phyloP scores from a whole-genome alignment of 257 asterid species.

The Salvia hispanica region DNA sequence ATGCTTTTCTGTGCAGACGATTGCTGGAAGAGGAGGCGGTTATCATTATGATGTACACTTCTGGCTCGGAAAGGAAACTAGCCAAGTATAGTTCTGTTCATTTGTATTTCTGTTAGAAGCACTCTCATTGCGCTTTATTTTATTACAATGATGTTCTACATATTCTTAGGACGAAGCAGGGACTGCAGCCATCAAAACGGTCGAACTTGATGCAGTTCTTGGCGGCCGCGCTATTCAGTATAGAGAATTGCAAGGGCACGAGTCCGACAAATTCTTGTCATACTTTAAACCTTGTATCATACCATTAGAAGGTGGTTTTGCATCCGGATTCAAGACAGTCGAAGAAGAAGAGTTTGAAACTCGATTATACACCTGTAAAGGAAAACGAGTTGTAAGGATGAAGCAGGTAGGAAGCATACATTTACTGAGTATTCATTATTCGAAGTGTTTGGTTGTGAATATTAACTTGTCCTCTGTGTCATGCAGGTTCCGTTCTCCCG shows the following conservation, averaged over 20 bases:
- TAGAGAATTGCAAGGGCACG: conserved; percentile 88
- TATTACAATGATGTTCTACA: conserved; percentile 14
- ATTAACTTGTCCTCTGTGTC: conserved; percentile 14
- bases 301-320: conserved; percentile 95
- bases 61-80: conserved; percentile 98
- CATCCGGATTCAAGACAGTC: conserved; percentile 79
- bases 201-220: conserved; percentile 88
- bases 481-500: conserved; percentile 91
- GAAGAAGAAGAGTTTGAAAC: conserved; percentile 94
- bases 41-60: conserved; percentile 80
- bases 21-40: conserved; percentile 87
- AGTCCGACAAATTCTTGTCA: conserved; percentile 85
- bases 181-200: conserved; percentile 87
- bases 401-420: conserved; percentile 63
- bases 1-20: conserved; percentile 48
- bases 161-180: conserved; percentile 90
- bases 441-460: background rate
- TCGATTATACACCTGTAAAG: conserved; percentile 75
- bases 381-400: conserved; percentile 79
- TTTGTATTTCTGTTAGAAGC: conserved; percentile 11
- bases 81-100: conserved; percentile 59
- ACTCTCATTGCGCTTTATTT: conserved; percentile 3
- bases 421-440: background rate
- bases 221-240: conserved; percentile 96
- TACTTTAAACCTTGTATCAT: conserved; percentile 89